These are phyloP conservation scores for Ormosia semicastrata DNA, from an alignment of 306 rosid species.

Conservation along the genomic window DNA sequence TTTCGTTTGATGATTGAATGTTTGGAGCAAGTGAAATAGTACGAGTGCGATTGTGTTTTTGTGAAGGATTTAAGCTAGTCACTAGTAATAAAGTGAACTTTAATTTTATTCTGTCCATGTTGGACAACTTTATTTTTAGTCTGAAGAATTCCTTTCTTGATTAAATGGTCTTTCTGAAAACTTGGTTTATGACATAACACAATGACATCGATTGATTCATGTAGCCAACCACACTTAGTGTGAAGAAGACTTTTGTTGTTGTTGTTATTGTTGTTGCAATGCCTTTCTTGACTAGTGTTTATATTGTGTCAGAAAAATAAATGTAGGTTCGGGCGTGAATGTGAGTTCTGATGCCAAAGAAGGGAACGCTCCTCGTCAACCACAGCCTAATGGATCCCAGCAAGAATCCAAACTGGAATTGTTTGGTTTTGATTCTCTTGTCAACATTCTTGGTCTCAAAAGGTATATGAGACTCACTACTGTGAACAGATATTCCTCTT, in stretches of 20 bases:
- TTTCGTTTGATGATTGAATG: background rate
- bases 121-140: too few species aligned
- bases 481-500: slow-evolving; percentile 6
- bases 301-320: slow-evolving; percentile 57
- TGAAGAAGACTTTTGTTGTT: too few species aligned
- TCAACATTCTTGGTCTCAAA: slow-evolving; percentile 96
- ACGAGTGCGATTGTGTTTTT: background rate
- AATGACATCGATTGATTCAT: too few species aligned
- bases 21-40: background rate
- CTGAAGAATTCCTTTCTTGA: too few species aligned
- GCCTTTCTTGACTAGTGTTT: slow-evolving; percentile 1
- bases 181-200: too few species aligned
- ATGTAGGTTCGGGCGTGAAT: slow-evolving; percentile 44
- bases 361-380: slow-evolving; percentile 41
- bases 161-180: too few species aligned
- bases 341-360: slow-evolving; percentile 45
- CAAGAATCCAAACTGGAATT: slow-evolving; percentile 87
- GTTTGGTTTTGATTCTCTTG: slow-evolving; percentile 99
- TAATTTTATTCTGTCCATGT: too few species aligned
- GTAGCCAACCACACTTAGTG: too few species aligned
- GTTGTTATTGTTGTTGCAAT: too few species aligned
- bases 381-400: slow-evolving; percentile 62
- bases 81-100: background rate
- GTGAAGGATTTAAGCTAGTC: background rate
- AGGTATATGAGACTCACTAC: slow-evolving; percentile 52